Base-by-base conservation (phyloP, 2,329 filamentous ascomycete genomes). In the Penicillium sp. region DNA sequence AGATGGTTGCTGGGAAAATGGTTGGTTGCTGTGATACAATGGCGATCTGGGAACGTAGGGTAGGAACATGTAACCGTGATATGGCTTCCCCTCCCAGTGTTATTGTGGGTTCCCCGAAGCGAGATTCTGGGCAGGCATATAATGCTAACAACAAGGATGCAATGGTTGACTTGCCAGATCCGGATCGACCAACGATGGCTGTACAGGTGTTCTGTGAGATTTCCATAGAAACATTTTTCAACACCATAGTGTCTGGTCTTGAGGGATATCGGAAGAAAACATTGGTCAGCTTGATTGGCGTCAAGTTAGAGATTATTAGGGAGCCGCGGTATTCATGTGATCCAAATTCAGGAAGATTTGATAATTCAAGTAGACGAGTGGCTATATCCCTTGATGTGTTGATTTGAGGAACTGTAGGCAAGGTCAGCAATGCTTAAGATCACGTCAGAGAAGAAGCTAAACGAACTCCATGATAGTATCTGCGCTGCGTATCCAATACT, bases 111-210 rank as follows among this genome's bases (percentile, higher is more conserved):
- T 56, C 35, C n/a, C 52, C 60, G 24, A 50, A 27, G 27, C 48
- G 50, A n/a, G 69, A 66, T 1, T 65, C 52, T 3, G 68, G 65
- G 2, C 73, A 63, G 52, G 79, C 73, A 67, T 95, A 91, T 0
- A 97, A 79, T 1, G 88, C 85, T 4, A 96, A 76, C 0, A 98
- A 79, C 0, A 98, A 77, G 0, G 89, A 84, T 0, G 89, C 82
- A 35, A 97, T 81, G 0, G 93, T 97, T 14, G 89, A 93, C 75
- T 99, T 98, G 1, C 95, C 93, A n/a, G 89, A 90, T 0, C 95
- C 93, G 0, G 92, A 96, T 1, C 84, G 77, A 1, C 93, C 93
- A 2, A 96, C 91, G 21, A 98, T 85, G 2, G 90, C 91, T 0
- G 87, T 87, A 63, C 85, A 90, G 4, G 83, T 85, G 22, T 87